Evolutionary conservation across 345 rosid genomes (phyloP), one percentile per base, ranked within the genome.

Genomic region (Citrus cavaleriei): DNA sequence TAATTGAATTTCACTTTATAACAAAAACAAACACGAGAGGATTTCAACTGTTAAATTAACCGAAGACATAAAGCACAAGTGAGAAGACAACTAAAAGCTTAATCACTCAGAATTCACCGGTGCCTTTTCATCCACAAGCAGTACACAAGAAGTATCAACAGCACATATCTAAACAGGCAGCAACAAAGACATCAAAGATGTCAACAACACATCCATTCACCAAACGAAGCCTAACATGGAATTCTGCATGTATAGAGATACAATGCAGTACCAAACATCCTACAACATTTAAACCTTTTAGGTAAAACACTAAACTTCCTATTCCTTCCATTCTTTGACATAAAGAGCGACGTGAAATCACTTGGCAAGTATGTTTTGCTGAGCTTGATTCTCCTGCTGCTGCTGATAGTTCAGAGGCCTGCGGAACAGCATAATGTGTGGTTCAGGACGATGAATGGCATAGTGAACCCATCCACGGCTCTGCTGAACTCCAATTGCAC

Each of bases 391-490:
- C 89, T 95, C 90, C 82, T 92, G 95, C 83, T 89, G 97, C 90
- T 93, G 98, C 87, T 95, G 98, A 61, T 84, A 91, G 88, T 94
- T 96, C 68, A 96, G 84, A 5, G 97, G 87, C 88, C 97, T 90
- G 87, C 95, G 90, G 81, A 94, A 96, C 61, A 96, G 98, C 99
- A 93, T 95, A 79, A 95, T 96, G 78, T 96, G 99, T 83, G 98
- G 98, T 85, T 95, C 98, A 19, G 98, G 98, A 38, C 98, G 95
- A 80, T 93, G 98, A 78, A 95, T 84, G 0, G 98, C 97, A 77
- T 95, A 93, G 85, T 93, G 98, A 1, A 91, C 94, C 98, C 98
- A 95, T n/a, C 98, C 98, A 6, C 98, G 92, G 85, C 98, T 95
- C 88, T 93, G 98, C 78, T 94, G 98, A 7, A 94, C 99, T 77